Conservation (phyloP, 1,284 basidiomycete genomes). For the Boletellus deceptivus region DNA sequence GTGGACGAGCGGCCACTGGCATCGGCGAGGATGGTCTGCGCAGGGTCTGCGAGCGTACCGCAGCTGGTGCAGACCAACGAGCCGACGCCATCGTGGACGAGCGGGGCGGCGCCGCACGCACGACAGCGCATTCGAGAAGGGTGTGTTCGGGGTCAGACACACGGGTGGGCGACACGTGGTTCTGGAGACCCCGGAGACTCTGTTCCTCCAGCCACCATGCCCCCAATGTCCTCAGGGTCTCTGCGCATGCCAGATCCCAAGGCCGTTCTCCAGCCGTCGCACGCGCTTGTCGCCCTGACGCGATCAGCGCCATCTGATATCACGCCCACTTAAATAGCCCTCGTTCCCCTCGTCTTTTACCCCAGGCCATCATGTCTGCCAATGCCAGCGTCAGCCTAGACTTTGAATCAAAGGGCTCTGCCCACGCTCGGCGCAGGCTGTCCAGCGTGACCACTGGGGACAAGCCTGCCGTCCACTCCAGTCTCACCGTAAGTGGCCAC, state of each 20-base stretch:
- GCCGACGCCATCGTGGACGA: slow-evolving; percentile 55
- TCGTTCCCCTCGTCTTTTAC: slow-evolving; percentile 14
- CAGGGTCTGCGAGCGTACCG: slow-evolving; percentile 61
- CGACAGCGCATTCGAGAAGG: slow-evolving; percentile 37
- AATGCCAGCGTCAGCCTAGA: slow-evolving; percentile 32
- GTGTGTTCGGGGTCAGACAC: slow-evolving; percentile 3
- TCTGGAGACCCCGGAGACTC: slow-evolving; percentile 27
- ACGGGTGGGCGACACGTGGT: not conserved
- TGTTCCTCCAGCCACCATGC: too few species aligned
- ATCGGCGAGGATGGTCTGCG: slow-evolving; percentile 54
- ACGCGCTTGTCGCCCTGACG: slow-evolving; percentile 3
- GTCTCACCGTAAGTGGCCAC: slow-evolving; percentile 55
- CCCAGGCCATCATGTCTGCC: slow-evolving; percentile 42
- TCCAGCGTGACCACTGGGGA: slow-evolving; percentile 48
- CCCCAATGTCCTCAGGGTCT: slow-evolving; percentile 27
- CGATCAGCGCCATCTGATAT: slow-evolving; percentile 5
- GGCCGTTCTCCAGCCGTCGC: slow-evolving; percentile 8
- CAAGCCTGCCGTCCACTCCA: slow-evolving; percentile 54
- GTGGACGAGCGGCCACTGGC: slow-evolving; percentile 38
- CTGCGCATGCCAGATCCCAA: not conserved
- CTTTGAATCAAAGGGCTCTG: slow-evolving; percentile 64
- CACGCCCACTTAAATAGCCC: slow-evolving; percentile 27
- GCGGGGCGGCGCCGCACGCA: slow-evolving; percentile 51
- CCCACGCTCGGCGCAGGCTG: slow-evolving; percentile 62
- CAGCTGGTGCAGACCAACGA: slow-evolving; percentile 63